phyloP scores from a whole-genome alignment of 306 rosid genomes.

The Sicyos baderoa region DNA sequence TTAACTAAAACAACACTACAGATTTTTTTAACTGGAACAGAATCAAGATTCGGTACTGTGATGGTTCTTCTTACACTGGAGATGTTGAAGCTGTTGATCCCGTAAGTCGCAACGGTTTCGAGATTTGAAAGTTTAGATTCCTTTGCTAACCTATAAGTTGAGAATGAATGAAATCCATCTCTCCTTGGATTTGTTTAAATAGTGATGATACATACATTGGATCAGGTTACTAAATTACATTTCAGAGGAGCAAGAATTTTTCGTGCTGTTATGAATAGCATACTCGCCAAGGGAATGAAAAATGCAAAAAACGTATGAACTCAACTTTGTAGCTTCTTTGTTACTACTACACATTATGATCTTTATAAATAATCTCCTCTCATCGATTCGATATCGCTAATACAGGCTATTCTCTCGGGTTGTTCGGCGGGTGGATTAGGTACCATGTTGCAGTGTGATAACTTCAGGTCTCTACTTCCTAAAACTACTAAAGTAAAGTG shows the following conservation, averaged over 20 bases:
- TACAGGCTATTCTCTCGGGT: slow-evolving; percentile 86
- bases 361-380: background rate
- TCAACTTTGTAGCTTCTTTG: background rate
- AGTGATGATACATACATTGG: slow-evolving; percentile 17
- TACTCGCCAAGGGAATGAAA: slow-evolving; percentile 78
- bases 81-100: slow-evolving; percentile 68
- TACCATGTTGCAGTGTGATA: slow-evolving; percentile 79
- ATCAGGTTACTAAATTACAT: slow-evolving; percentile 66
- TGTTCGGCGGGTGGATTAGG: slow-evolving; percentile 96
- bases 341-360: background rate
- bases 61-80: slow-evolving; percentile 89
- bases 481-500: slow-evolving; percentile 55
- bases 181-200: slow-evolving; percentile 6
- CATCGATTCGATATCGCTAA: background rate
- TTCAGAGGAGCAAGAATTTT: slow-evolving; percentile 88
- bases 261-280: slow-evolving; percentile 53
- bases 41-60: slow-evolving; percentile 85
- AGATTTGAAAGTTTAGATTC: background rate
- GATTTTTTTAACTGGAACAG: slow-evolving; percentile 89
- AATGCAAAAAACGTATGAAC: slow-evolving; percentile 59
- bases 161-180: slow-evolving; percentile 7
- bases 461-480: slow-evolving; percentile 57
- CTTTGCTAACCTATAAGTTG: background rate
- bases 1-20: slow-evolving; percentile 15
- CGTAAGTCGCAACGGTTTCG: slow-evolving; percentile 38